These are phyloP conservation scores for Rhizophlyctis rosea DNA, from an alignment of 192 early-diverging fungal genomes.

Conservation along the genomic window DNA sequence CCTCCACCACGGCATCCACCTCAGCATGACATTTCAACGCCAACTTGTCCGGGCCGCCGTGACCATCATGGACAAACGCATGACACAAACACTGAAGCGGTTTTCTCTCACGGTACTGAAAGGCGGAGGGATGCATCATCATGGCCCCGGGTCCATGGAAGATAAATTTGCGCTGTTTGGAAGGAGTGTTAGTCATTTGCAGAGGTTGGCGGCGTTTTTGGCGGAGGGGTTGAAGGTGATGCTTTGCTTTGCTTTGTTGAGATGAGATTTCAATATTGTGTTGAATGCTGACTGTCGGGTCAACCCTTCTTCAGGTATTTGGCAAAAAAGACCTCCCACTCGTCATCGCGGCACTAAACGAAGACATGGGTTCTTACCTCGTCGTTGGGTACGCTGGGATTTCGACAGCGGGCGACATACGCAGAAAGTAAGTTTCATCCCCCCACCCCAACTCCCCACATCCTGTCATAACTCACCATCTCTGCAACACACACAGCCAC, in stretches of 20 bases:
- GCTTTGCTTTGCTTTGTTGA: conserved; percentile 1
- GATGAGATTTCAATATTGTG: conserved; percentile 1
- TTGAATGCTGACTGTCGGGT: neutral
- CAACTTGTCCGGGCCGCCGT: conserved; percentile 75
- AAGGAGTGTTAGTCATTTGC: conserved; percentile 42
- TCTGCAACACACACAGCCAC: conserved; percentile 37
- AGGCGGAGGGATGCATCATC: conserved; percentile 20
- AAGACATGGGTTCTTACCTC: conserved; percentile 57
- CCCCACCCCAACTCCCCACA: neutral
- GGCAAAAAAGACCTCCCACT: conserved; percentile 69
- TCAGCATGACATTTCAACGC: conserved; percentile 74
- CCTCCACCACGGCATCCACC: conserved; percentile 63
- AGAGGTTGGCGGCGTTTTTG: conserved; percentile 79
- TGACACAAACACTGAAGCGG: conserved; percentile 65
- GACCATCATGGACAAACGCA: conserved; percentile 75
- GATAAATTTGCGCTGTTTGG: conserved; percentile 43
- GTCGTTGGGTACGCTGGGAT: conserved; percentile 63
- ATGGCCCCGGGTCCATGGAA: conserved; percentile 22
- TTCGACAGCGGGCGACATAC: conserved; percentile 42
- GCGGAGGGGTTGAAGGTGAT: conserved; percentile 71
- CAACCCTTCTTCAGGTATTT: conserved; percentile 62
- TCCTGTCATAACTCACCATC: conserved; percentile 3
- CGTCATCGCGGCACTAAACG: conserved; percentile 72
- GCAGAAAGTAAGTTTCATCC: conserved; percentile 34
- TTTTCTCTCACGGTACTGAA: conserved; percentile 69